Evolutionary conservation across 2,329 filamentous ascomycete genomes (phyloP).

Genomic region (Exophiala xenobiotica): DNA sequence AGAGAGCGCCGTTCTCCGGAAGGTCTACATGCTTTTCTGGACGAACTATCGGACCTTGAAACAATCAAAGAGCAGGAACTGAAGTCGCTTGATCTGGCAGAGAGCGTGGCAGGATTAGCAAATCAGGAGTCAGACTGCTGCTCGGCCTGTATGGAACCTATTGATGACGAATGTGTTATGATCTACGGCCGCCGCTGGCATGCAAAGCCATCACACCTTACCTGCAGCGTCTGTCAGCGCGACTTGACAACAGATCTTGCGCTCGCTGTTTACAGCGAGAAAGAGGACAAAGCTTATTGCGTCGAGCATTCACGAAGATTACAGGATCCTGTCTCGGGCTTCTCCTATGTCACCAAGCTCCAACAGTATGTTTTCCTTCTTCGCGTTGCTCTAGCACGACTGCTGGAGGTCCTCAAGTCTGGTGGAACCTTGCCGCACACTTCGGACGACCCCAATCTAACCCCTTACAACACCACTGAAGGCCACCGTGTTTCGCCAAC

Average conservation of each 20-base stretch:
- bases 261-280: constrained; percentile 70
- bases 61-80: constrained; percentile 69
- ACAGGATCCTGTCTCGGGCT: constrained; percentile 59
- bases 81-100: constrained; percentile 61
- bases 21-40: constrained; percentile 78
- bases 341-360: constrained; percentile 77
- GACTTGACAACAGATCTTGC: constrained; percentile 68
- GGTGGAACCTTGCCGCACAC: constrained; percentile 77
- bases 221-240: constrained; percentile 67
- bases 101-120: constrained; percentile 65
- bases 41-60: constrained; percentile 82
- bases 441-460: constrained; percentile 69
- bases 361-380: constrained; percentile 94
- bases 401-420: constrained; percentile 81
- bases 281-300: constrained; percentile 71
- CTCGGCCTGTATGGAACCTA: constrained; percentile 74
- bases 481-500: constrained; percentile 57
- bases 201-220: constrained; percentile 65
- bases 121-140: constrained; percentile 84
- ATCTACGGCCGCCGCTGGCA: constrained; percentile 79
- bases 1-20: constrained; percentile 73
- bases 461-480: constrained; percentile 65
- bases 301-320: constrained; percentile 50
- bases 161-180: constrained; percentile 89
- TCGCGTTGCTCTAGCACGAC: constrained; percentile 82